Percentiles rank a stretch among this genome's conserved stretches.
phyloP scores from a whole-genome alignment of 257 asterid genomes.

The Gentiana dahurica region DNA sequence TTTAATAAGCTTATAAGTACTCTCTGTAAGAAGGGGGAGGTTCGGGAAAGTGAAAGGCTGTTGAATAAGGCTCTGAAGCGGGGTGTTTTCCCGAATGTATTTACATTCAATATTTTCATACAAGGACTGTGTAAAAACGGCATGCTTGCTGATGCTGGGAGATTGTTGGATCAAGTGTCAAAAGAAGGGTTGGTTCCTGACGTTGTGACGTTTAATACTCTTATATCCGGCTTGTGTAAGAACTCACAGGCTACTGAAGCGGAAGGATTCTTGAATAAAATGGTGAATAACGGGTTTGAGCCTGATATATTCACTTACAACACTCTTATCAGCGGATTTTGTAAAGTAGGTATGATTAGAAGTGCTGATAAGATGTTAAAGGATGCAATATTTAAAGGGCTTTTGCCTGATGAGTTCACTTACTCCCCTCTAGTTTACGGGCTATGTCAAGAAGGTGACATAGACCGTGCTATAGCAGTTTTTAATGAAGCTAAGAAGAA shows the following conservation, averaged over 20 bases:
- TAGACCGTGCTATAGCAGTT: conserved; percentile 46
- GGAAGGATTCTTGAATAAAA: conserved; percentile 57
- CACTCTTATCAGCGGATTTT: conserved; percentile 67
- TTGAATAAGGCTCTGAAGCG: conserved; percentile 69
- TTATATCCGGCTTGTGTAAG: conserved; percentile 79
- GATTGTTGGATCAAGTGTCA: conserved; percentile 39
- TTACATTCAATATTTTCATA: conserved; percentile 66
- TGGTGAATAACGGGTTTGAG: conserved; percentile 63
- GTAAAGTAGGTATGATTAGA: conserved; percentile 54
- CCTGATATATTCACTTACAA: conserved; percentile 84
- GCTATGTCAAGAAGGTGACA: conserved; percentile 62
- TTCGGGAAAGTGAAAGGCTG: conserved; percentile 58
- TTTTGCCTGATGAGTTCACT: conserved; percentile 73
- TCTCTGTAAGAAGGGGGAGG: conserved; percentile 73
- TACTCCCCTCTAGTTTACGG: conserved; percentile 67
- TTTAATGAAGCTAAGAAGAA: conserved; percentile 45
- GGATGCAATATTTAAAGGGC: conserved; percentile 65
- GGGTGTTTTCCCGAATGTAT: conserved; percentile 67
- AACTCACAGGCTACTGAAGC: conserved; percentile 65
- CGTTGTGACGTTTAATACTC: conserved; percentile 72
- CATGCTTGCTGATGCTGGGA: conserved; percentile 44
- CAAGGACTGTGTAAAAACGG: conserved; percentile 78
- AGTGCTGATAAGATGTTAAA: conserved; percentile 54
- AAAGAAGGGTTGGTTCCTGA: conserved; percentile 57
- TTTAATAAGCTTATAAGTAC: conserved; percentile 65